A percentile compares a stretch with the other conserved stretches of the same genome.
These are phyloP conservation scores for Penicillium odoratum DNA, from an alignment of 495 filamentous ascomycete genomes.

Conservation along the genomic window DNA sequence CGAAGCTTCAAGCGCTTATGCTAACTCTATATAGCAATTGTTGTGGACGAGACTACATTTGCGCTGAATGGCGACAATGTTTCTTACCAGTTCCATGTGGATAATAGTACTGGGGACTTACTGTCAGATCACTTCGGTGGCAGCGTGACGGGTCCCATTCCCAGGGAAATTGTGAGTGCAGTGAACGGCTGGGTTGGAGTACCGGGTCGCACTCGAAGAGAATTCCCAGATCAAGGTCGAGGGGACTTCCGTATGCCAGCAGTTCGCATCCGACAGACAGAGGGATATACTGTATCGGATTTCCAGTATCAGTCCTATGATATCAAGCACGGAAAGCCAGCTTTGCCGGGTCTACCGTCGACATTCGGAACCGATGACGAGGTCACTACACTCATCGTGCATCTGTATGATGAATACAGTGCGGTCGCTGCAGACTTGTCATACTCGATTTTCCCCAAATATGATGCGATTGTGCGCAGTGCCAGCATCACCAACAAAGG, in stretches of 20 bases:
- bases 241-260: constrained; percentile 57
- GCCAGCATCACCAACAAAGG: constrained; percentile 53
- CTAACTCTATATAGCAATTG: constrained; percentile 32
- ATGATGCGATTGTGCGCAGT: constrained; percentile 54
- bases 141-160: constrained; percentile 35
- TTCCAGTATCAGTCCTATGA: constrained; percentile 49
- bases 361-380: constrained; percentile 49
- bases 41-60: constrained; percentile 47
- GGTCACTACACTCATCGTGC: constrained; percentile 51
- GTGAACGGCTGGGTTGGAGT: constrained; percentile 48
- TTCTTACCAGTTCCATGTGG: constrained; percentile 56
- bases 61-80: constrained; percentile 48
- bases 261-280: constrained; percentile 48
- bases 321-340: constrained; percentile 45
- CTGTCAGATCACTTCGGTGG: constrained; percentile 53
- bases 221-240: constrained; percentile 56
- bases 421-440: constrained; percentile 48
- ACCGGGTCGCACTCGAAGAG: constrained; percentile 48
- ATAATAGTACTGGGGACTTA: constrained; percentile 49
- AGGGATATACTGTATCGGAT: constrained; percentile 52
- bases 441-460: constrained; percentile 55
- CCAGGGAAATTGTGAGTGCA: constrained; percentile 35
- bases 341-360: constrained; percentile 47
- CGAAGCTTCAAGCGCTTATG: not conserved
- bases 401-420: constrained; percentile 51